Base-by-base conservation (phyloP, 352 stramenopile genomes). In the Lagenidium giganteum region DNA sequence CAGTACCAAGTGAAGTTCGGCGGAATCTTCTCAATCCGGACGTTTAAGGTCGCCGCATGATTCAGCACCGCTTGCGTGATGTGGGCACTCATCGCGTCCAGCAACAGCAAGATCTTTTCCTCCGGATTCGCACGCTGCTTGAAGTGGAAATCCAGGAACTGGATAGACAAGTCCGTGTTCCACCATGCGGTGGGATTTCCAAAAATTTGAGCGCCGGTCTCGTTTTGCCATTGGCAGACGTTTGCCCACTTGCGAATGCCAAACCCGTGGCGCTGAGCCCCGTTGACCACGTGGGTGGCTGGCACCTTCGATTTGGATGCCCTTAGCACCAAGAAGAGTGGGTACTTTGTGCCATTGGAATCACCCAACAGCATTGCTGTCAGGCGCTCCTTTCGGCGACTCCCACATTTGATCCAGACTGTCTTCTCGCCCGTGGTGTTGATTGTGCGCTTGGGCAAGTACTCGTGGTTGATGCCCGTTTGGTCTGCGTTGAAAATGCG, bases 121-220 rank as follows among this genome's bases (percentile, higher is more conserved):
- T 32, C 53, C 9, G 42, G 17, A 1, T 25, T 11, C 1, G 14
- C 33, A 5, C 52, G 35, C 7, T 52, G 30, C 7, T 48, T 51
- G 30, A 73, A 74, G 20, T 67, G 56, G 26, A 55, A 71, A 14
- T 36, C 20, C 20, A 74, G 13, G 18, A 63, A 65, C n/a, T 49
- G 22, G 0, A 63, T n/a, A 1, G 43, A 57, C 16, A 71, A 32
- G 17, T 34, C 21, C 5, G 14, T 38, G 20, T 51, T 61, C 66
- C 58, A 69, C 50, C 47, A 65, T 3, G 60, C 52, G 0, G 34
- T 46, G 14, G 17, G 16, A 33, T 62, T 64, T 5, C 33, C 61
- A 31, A 60, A 60, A 16, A 69, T 16, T 21, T 70, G 46, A 1
- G 26, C 28, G 12, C 28, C 27, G 7, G 41, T 30, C 2, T 38